Evolutionary conservation across 1,284 basidiomycete genomes (phyloP).

Genomic region (Puccinia horiana): DNA sequence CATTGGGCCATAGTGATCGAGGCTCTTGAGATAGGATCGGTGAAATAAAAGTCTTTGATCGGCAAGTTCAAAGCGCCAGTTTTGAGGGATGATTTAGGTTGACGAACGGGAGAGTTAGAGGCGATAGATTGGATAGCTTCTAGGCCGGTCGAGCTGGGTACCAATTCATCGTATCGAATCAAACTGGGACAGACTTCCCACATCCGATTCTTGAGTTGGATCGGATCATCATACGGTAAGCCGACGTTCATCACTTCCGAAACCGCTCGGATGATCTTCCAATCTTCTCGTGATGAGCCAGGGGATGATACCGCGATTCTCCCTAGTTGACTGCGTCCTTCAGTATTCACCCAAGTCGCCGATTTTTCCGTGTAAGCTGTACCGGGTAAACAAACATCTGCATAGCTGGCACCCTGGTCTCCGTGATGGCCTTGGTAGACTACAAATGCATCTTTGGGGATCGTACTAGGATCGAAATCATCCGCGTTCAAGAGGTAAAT

Average conservation of each 20-base stretch:
- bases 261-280: conserved; percentile 95
- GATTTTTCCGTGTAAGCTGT: conserved; percentile 96
- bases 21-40: conserved; percentile 69
- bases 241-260: conserved; percentile 81
- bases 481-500: conserved; percentile 96
- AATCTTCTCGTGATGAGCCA: conserved; percentile 92
- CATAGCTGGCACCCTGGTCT: conserved; percentile 91
- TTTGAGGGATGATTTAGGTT: conserved; percentile 60
- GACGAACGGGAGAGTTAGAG: conserved; percentile 64
- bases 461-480: conserved; percentile 84
- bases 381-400: conserved; percentile 90
- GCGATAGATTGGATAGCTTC: conserved; percentile 67
- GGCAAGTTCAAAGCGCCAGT: conserved; percentile 74
- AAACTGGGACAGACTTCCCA: conserved; percentile 94
- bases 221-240: conserved; percentile 86
- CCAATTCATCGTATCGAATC: conserved; percentile 82
- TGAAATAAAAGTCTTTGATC: conserved; percentile 93
- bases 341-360: conserved; percentile 94
- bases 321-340: conserved; percentile 88
- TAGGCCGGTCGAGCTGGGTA: conserved; percentile 72
- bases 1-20: conserved; percentile 83
- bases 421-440: conserved; percentile 99
- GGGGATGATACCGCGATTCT: conserved; percentile 92
- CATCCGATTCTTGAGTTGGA: conserved; percentile 86
- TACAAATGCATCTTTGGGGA: conserved; percentile 91